Percentiles rank a stretch among this genome's conserved stretches.
Evolutionary conservation across 345 rosid species (phyloP).

Genomic region (Mercurialis annua): DNA sequence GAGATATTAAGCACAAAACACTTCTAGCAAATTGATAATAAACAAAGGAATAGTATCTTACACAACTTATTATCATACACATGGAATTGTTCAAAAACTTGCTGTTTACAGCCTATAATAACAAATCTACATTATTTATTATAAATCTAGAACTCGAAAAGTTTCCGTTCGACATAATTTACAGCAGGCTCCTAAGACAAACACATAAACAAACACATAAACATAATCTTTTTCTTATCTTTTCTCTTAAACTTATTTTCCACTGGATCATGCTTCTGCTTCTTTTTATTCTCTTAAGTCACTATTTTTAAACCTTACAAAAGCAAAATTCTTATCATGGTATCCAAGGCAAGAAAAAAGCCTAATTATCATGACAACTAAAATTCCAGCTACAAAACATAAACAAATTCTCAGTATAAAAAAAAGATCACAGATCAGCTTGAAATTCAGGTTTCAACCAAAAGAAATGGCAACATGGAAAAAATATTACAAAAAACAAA

Average conservation of each 20-base stretch:
- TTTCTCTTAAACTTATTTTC: neutral
- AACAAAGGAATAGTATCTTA: neutral
- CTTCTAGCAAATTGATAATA: neutral
- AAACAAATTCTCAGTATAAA: neutral
- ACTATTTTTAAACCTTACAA: neutral
- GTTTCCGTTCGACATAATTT: no score
- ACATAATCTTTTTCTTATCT: neutral
- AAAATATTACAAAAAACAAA: neutral
- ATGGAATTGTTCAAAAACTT: neutral
- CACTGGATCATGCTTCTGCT: neutral
- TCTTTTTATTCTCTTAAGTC: neutral
- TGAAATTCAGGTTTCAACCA: slow-evolving; percentile 4
- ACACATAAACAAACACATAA: neutral
- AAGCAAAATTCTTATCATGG: neutral
- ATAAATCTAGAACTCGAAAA: no score
- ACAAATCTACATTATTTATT: no score
- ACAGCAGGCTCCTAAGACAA: neutral
- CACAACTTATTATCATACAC: neutral
- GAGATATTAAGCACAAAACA: neutral
- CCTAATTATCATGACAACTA: neutral
- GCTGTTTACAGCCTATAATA: no score
- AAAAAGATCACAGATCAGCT: neutral
- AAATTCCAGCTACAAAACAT: slow-evolving; percentile 12
- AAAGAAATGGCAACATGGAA: neutral
- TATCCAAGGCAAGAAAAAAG: neutral